Evolutionary conservation across 768 basidiomycete species (phyloP).

Genomic region (Phlebiopsis flavidoalba): DNA sequence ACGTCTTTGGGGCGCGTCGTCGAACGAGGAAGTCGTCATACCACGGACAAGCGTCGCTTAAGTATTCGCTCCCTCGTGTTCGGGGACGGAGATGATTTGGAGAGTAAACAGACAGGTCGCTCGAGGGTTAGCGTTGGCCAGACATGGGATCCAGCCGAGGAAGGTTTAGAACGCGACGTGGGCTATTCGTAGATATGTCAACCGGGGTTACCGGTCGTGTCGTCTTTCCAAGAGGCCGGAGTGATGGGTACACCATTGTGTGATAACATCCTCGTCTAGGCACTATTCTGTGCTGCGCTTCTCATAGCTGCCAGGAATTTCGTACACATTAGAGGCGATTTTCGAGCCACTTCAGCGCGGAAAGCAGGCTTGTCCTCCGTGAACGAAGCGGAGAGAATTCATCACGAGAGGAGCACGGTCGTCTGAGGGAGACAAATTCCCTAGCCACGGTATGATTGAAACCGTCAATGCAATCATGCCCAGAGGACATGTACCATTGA

Average conservation of each 20-base stretch:
- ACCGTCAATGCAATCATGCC: neutral
- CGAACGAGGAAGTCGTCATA: neutral
- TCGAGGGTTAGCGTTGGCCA: neutral
- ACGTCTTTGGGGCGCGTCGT: neutral
- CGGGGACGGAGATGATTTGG: neutral
- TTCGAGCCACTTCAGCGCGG: no score
- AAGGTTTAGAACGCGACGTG: neutral
- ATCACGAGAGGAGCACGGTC: neutral
- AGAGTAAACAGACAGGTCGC: neutral
- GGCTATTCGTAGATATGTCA: neutral
- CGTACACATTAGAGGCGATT: neutral
- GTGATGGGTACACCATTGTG: neutral
- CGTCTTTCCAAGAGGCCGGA: neutral
- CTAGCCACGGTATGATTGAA: neutral
- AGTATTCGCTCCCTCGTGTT: neutral
- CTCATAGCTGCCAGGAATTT: neutral
- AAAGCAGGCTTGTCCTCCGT: neutral
- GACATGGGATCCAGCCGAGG: neutral
- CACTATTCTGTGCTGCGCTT: neutral
- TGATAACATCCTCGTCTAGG: neutral
- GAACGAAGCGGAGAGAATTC: neutral
- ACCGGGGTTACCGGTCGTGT: constrained; percentile 1
- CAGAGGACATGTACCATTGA: neutral
- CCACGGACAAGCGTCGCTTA: neutral
- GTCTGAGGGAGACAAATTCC: neutral